Percentiles rank a stretch among this genome's conserved stretches.
Evolutionary conservation across 2,329 filamentous ascomycete genomes (phyloP).

Genomic region (Paecilomyces variotii): DNA sequence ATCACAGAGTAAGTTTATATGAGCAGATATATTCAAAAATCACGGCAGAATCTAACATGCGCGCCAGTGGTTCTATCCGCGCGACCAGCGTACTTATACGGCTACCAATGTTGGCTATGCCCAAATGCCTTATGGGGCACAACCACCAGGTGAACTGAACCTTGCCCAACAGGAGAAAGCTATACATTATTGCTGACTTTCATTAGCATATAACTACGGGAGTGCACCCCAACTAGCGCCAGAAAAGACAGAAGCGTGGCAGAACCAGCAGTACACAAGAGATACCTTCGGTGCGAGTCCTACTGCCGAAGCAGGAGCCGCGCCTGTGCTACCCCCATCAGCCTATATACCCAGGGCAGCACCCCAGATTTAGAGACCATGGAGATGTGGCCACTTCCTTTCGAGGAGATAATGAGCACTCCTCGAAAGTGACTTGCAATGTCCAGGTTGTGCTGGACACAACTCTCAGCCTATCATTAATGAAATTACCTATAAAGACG

Average conservation of each 20-base stretch:
- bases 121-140: not conserved
- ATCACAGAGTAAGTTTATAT: not conserved
- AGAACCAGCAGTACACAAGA: not conserved
- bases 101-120: not conserved
- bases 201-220: not conserved
- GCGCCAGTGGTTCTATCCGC: not conserved
- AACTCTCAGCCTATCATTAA: not conserved
- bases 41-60: not conserved
- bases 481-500: not conserved
- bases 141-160: not conserved
- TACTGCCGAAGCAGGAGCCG: not conserved
- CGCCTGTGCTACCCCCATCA: not conserved
- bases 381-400: not conserved
- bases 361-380: not conserved
- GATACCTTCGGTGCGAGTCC: not conserved
- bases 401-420: not conserved
- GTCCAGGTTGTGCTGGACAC: not conserved
- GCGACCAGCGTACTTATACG: not conserved
- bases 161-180: not conserved
- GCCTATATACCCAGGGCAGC: not conserved
- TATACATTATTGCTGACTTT: not conserved
- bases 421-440: not conserved
- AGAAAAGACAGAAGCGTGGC: not conserved
- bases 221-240: not conserved
- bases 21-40: not conserved